These are phyloP conservation scores for Paratinospora sagittata DNA, from an alignment of 164 flowering plant species.

Conservation along the genomic window DNA sequence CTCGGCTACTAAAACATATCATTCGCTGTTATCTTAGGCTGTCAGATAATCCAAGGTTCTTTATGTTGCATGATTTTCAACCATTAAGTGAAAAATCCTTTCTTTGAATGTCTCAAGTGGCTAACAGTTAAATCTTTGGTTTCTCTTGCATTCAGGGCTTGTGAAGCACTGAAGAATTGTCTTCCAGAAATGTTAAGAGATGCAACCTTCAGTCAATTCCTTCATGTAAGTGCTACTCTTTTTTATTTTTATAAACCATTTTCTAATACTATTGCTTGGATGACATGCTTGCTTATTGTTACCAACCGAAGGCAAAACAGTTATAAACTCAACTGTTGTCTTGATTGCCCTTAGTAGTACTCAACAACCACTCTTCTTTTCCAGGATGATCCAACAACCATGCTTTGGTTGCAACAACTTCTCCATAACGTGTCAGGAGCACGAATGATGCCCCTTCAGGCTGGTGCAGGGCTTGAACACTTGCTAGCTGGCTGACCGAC, in stretches of 20 bases:
- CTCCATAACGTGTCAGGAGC: slow-evolving; percentile 17
- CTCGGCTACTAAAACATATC: slow-evolving; percentile 69
- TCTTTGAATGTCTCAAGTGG: neutral
- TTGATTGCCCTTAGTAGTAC: neutral
- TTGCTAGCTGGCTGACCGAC: slow-evolving; percentile 1
- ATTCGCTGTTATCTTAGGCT: slow-evolving; percentile 86
- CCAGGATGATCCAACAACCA: slow-evolving; percentile 21
- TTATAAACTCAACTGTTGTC: no score
- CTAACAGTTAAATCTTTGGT: neutral
- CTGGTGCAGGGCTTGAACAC: slow-evolving; percentile 13
- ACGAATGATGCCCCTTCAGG: slow-evolving; percentile 8
- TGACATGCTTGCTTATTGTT: no score
- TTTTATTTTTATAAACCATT: neutral
- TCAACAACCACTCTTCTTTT: neutral
- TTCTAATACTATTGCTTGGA: neutral
- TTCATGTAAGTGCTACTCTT: slow-evolving; percentile 18
- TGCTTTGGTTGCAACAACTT: slow-evolving; percentile 21
- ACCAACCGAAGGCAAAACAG: no score
- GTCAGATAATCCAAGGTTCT: slow-evolving; percentile 74
- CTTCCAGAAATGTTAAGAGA: slow-evolving; percentile 26
- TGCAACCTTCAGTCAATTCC: slow-evolving; percentile 16
- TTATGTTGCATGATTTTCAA: neutral
- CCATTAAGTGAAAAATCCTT: neutral
- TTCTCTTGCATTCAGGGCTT: slow-evolving; percentile 19
- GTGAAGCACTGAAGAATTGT: slow-evolving; percentile 24